These are phyloP conservation scores for Pythium aquatile DNA, from an alignment of 352 stramenopile species.

Conservation along the genomic window DNA sequence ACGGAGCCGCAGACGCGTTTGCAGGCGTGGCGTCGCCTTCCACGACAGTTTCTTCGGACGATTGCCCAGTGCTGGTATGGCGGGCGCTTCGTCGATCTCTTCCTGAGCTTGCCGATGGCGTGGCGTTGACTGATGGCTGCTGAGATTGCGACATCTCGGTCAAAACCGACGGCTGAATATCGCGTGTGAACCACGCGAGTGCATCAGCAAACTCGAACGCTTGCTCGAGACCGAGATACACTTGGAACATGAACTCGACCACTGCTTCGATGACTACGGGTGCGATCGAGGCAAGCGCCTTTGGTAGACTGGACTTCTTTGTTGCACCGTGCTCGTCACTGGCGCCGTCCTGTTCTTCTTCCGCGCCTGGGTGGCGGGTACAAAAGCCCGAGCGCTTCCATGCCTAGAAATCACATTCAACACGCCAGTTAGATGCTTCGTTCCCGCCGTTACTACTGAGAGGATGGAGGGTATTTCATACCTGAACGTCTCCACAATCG, in stretches of 20 bases:
- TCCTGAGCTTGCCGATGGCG: background rate
- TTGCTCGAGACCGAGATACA: constrained; percentile 62
- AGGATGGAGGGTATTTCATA: constrained; percentile 23
- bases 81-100: constrained; percentile 16
- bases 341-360: constrained; percentile 28
- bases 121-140: background rate
- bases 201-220: constrained; percentile 69
- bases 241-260: constrained; percentile 74
- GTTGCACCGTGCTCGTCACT: background rate
- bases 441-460: background rate
- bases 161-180: constrained; percentile 49
- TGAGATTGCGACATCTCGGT: constrained; percentile 30
- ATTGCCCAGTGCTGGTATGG: constrained; percentile 10
- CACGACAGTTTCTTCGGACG: background rate
- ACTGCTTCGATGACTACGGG: constrained; percentile 71
- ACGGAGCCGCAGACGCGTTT: constrained; percentile 20
- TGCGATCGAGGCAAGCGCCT: constrained; percentile 48
- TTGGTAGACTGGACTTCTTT: constrained; percentile 67
- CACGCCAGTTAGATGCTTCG: background rate
- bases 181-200: constrained; percentile 64
- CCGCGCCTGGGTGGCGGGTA: constrained; percentile 64
- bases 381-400: constrained; percentile 84
- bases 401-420: constrained; percentile 34
- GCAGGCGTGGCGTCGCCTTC: background rate
- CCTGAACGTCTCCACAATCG: constrained; percentile 81